Percentiles rank a stretch among this genome's conserved stretches.
Evolutionary conservation across 352 stramenopile species (phyloP).

Genomic region (Phytopythium helicoides): DNA sequence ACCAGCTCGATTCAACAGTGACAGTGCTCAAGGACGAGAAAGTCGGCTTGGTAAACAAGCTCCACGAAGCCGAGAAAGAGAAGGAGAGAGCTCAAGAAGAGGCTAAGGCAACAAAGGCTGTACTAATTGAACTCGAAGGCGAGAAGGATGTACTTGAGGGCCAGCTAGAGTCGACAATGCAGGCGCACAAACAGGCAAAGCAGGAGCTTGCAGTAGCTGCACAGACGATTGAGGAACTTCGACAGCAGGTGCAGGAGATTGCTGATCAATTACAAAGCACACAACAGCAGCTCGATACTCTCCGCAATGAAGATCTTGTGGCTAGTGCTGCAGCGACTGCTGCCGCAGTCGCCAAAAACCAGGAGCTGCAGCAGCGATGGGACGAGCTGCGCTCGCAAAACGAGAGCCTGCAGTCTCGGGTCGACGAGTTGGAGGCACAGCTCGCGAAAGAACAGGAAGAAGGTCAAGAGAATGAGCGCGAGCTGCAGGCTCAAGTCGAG

Average conservation of each 20-base stretch:
- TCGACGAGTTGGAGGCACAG: slow-evolving; percentile 56
- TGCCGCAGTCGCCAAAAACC: slow-evolving; percentile 49
- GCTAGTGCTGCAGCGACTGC: slow-evolving; percentile 43
- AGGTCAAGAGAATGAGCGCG: slow-evolving; percentile 34
- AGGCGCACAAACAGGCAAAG: slow-evolving; percentile 26
- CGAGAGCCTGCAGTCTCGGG: slow-evolving; percentile 47
- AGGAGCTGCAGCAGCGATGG: slow-evolving; percentile 52
- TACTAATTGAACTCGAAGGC: slow-evolving; percentile 28
- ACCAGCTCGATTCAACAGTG: slow-evolving; percentile 44
- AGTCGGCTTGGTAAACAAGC: slow-evolving; percentile 31
- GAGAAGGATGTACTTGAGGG: slow-evolving; percentile 21
- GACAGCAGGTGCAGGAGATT: slow-evolving; percentile 58
- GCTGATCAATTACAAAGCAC: slow-evolving; percentile 46
- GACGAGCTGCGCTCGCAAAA: slow-evolving; percentile 53
- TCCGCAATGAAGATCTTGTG: slow-evolving; percentile 44
- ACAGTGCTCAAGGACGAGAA: slow-evolving; percentile 55
- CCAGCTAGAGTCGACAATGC: slow-evolving; percentile 24
- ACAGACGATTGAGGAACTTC: slow-evolving; percentile 40
- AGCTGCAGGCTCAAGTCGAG: slow-evolving; percentile 50
- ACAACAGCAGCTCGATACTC: slow-evolving; percentile 40
- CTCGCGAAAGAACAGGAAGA: slow-evolving; percentile 33
- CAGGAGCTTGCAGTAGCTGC: slow-evolving; percentile 24
- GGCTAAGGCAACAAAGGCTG: slow-evolving; percentile 26
- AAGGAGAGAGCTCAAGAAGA: slow-evolving; percentile 32
- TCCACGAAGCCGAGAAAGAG: slow-evolving; percentile 38